These are phyloP conservation scores for Fusarium oxysporum DNA, from an alignment of 2,329 filamentous ascomycete genomes.

Conservation along the genomic window DNA sequence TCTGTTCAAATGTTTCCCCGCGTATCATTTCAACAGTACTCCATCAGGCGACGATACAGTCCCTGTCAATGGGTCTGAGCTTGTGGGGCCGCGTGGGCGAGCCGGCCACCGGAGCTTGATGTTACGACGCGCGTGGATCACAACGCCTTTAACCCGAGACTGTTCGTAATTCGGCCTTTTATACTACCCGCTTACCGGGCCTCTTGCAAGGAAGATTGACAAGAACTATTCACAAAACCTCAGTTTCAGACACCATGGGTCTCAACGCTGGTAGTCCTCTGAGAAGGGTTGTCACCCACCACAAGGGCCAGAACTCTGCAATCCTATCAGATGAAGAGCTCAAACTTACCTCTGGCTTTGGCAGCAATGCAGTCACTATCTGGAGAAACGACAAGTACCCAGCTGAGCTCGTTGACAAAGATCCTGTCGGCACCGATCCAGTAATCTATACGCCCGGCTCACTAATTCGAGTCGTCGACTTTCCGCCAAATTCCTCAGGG, in stretches of 20 bases:
- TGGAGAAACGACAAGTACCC: background rate
- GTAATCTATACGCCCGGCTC: background rate
- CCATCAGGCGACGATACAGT: too few relatives aligned
- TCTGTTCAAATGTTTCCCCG: background rate
- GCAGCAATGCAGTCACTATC: background rate
- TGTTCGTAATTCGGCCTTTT: background rate
- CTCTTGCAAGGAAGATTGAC: too few relatives aligned
- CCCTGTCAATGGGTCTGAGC: too few relatives aligned
- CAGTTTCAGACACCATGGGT: background rate
- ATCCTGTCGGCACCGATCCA: background rate
- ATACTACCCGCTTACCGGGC: background rate
- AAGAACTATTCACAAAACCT: background rate
- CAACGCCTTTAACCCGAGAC: too few relatives aligned
- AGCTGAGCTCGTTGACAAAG: background rate
- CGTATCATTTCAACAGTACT: background rate
- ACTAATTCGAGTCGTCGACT: slow-evolving; percentile 1
- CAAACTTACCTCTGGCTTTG: background rate
- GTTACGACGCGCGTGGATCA: background rate
- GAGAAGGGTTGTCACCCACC: background rate
- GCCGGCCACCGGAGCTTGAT: background rate
- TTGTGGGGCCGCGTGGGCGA: background rate
- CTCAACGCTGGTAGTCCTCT: background rate
- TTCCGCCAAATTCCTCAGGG: background rate
- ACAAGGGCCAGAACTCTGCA: background rate
- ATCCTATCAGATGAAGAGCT: background rate